A percentile compares a stretch with the other conserved stretches of the same genome.
phyloP scores from a whole-genome alignment of 2,329 filamentous ascomycete genomes.

The Dactylellina parvicollis region DNA sequence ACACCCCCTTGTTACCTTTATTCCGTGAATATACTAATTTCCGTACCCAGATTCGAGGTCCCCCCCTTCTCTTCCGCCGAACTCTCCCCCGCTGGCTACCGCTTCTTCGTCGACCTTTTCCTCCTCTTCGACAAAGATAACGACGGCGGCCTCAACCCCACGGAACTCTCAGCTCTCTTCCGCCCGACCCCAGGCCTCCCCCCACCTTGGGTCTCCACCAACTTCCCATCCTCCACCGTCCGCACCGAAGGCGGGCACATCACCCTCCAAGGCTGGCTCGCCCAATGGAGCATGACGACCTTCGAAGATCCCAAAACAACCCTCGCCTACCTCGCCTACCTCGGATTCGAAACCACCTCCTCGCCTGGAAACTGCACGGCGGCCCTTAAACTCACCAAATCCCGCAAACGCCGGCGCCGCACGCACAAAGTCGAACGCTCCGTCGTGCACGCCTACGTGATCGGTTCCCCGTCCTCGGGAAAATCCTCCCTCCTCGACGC shows the following conservation, averaged over 20 bases:
- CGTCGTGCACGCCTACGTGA: slow-evolving; percentile 90
- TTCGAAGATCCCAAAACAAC: slow-evolving; percentile 96
- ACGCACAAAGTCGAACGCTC: slow-evolving; percentile 90
- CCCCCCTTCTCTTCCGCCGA: slow-evolving; percentile 92
- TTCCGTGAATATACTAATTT: neutral
- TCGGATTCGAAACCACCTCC: slow-evolving; percentile 87
- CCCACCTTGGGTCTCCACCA: slow-evolving; percentile 83
- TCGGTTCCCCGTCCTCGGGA: slow-evolving; percentile 84
- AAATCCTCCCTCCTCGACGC: slow-evolving; percentile 88
- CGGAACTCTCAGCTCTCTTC: slow-evolving; percentile 86
- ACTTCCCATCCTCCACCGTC: slow-evolving; percentile 92
- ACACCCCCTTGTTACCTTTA: slow-evolving; percentile 81
- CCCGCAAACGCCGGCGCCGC: slow-evolving; percentile 82
- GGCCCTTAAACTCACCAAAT: slow-evolving; percentile 90
- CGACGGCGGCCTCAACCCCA: slow-evolving; percentile 88
- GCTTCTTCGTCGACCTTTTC: slow-evolving; percentile 97
- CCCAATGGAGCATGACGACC: slow-evolving; percentile 99
- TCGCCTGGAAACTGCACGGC: slow-evolving; percentile 79
- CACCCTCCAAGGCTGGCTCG: slow-evolving; percentile 95
- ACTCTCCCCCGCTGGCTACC: slow-evolving; percentile 90
- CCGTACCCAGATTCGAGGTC: slow-evolving; percentile 74
- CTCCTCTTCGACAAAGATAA: slow-evolving; percentile 96
- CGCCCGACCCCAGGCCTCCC: slow-evolving; percentile 91
- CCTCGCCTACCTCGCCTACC: slow-evolving; percentile 92
- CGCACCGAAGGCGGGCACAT: slow-evolving; percentile 95